Base-by-base conservation (phyloP, 2,329 filamentous ascomycete species). In the Trichoderma semiorbis region DNA sequence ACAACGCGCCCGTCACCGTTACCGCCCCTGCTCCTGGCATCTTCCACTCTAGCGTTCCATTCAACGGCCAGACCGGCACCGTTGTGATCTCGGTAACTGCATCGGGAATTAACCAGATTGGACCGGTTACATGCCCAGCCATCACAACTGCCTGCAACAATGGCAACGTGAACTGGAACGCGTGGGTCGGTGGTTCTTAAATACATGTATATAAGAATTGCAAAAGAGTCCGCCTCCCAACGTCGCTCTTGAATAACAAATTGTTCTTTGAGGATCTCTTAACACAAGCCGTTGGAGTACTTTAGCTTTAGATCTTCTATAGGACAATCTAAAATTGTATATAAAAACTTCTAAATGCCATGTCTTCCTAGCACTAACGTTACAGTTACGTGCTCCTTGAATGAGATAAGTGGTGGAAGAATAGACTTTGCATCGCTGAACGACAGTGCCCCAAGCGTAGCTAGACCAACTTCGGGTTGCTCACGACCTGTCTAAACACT, bases 21-120 rank as follows among this genome's bases (percentile, higher is more conserved):
- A 55, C 50, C 50, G 50, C 50, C 50, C 12, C n/a, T 55, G 76
- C 73, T 0, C 65, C 76, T 18, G 80, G 80, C 0, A 74, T 81
- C 24, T 81, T 80, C 58, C 77, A 79, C 39, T 79, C 79, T 11
- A 79, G 75, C 36, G 75, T 76, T 12, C 68, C 73, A 0, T 76
- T 77, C 28, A 72, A 76, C 18, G 72, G 75, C 7, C 64, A 74
- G 28, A 74, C 76, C 0, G 79, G 79, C 0, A 72, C 75, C 12
- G 76, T 79, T 3, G 71, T 73, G 3, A 75, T 81, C 28, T 72
- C 67, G 1, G 61, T 75, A 10, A 68, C 68, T 8, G 61, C 72
- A 3, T 68, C 60, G 8, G 47, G 39, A 5, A 62, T 71, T 28
- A 55, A 26, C 50, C 34, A 36, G 34, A 61, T 61, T 36, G 57